A percentile compares a stretch with the other conserved stretches of the same genome.
Evolutionary conservation across 163 green algal species (phyloP).

Genomic region (Scenedesmus sp.): DNA sequence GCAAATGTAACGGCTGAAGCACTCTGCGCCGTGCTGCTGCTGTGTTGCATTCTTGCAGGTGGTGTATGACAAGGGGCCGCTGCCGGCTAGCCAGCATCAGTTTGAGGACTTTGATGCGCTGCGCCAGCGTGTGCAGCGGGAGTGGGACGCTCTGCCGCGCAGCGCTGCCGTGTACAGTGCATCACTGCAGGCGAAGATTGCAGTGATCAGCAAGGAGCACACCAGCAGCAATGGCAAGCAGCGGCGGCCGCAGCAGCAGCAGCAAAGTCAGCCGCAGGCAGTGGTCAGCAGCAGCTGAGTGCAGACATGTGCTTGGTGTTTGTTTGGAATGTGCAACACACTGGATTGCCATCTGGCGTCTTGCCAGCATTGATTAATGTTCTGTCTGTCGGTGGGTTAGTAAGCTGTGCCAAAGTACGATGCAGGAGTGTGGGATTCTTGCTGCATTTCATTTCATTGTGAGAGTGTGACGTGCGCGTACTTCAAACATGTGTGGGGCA

Average conservation of each 20-base stretch:
- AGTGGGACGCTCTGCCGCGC: conserved; percentile 79
- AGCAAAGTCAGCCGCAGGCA: background rate
- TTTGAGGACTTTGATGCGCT: conserved; percentile 81
- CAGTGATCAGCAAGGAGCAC: conserved; percentile 1
- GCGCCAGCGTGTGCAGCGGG: conserved; percentile 60
- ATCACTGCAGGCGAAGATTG: conserved; percentile 71
- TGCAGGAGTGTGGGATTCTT: background rate
- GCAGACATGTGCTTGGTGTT: background rate
- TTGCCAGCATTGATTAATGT: background rate
- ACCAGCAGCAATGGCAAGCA: background rate
- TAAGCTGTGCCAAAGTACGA: background rate
- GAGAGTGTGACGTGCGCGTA: background rate
- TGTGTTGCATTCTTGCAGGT: conserved; percentile 47
- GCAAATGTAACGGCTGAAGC: background rate
- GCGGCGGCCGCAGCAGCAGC: conserved; percentile 7
- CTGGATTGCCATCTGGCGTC: no score
- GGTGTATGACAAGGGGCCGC: conserved; percentile 83
- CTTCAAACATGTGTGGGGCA: background rate
- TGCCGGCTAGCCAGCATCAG: conserved; percentile 52
- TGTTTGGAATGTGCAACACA: background rate
- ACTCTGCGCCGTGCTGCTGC: background rate
- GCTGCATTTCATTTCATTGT: background rate
- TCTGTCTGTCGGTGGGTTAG: background rate
- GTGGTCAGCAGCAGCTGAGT: background rate
- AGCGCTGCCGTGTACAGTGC: conserved; percentile 70